Evolutionary conservation across 192 early-diverging fungal genomes (phyloP), one percentile per base, ranked within the genome.

Genomic region (Linnemannia schmuckeri): DNA sequence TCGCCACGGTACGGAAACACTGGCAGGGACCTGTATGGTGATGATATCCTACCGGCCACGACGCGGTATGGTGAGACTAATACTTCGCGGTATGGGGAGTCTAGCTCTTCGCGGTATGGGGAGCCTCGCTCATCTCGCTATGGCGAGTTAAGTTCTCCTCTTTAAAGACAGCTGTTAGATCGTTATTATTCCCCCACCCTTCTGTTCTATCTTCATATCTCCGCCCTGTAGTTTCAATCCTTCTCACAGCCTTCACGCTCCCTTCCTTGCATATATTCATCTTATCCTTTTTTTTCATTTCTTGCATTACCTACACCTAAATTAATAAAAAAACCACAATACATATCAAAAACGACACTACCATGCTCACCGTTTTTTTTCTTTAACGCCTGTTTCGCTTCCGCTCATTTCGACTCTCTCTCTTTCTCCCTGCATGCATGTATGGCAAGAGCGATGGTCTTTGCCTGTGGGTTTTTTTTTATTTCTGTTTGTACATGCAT

Each of bases 61-160:
- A 66, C 61, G 61, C 61, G 61, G 61, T 66, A 66, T 66, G 61
- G 61, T 33, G 61, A 66, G 13, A 66, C 61, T 12, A 66, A 66
- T 15, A 66, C 30, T 9, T 66, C 61, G 27, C n/a, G 61, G 27
- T 66, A 66, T 66, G 61, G 61, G 12, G 61, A 66, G 24, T 2
- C 27, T 30, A 66, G 27, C 55, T 24, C 55, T 8, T 33, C 61
- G 1, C 61, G 61, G 12, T 33, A 66, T 66, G 27, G 27, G 30
- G 61, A 66, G 61, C n/a, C n/a, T n/a, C n/a, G n/a, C n/a, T 24
- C 55, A 24, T 33, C 61, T 12, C 61, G 61, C 30, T 33, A 66
- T 66, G 27, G 27, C 61, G 61, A 66, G 61, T 30, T 12, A 33
- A 66, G 10, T 4, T 33, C 30, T 33, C 30, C 61, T 66, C 30